Evolutionary conservation across 208 protist genomes (phyloP).

Genomic region (Trypanosoma mega): DNA sequence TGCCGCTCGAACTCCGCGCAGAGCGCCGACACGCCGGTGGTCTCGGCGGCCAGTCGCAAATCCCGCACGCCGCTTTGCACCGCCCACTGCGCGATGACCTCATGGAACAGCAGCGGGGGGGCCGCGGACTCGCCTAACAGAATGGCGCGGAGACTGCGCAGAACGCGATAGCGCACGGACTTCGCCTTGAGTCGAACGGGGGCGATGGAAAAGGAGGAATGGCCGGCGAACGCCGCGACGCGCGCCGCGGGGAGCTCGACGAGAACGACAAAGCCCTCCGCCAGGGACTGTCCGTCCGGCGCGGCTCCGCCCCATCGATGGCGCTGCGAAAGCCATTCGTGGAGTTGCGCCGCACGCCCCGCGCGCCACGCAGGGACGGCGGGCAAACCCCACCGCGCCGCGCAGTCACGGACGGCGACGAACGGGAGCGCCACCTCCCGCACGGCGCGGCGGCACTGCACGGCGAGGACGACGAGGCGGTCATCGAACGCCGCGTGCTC

Average conservation of each 20-base stretch:
- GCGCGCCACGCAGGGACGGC: slow-evolving; percentile 33
- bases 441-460: slow-evolving; percentile 47
- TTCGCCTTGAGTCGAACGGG: slow-evolving; percentile 85
- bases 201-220: slow-evolving; percentile 28
- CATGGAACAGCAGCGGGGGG: slow-evolving; percentile 51
- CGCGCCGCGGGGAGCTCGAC: slow-evolving; percentile 32
- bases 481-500: slow-evolving; percentile 51
- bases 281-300: slow-evolving; percentile 35
- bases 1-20: slow-evolving; percentile 39
- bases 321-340: slow-evolving; percentile 25
- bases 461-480: slow-evolving; percentile 55
- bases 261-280: slow-evolving; percentile 81
- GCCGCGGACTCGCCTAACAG: slow-evolving; percentile 49
- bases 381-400: slow-evolving; percentile 46
- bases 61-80: slow-evolving; percentile 10
- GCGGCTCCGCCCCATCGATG: slow-evolving; percentile 34
- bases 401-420: slow-evolving; percentile 25
- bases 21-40: slow-evolving; percentile 27
- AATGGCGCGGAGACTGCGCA: slow-evolving; percentile 76
- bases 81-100: slow-evolving; percentile 49
- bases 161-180: slow-evolving; percentile 66
- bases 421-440: slow-evolving; percentile 45
- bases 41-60: slow-evolving; percentile 16
- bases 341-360: slow-evolving; percentile 22
- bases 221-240: slow-evolving; percentile 2